Conservation (phyloP, 2,329 filamentous ascomycete genomes). For the Alternaria consortialis region DNA sequence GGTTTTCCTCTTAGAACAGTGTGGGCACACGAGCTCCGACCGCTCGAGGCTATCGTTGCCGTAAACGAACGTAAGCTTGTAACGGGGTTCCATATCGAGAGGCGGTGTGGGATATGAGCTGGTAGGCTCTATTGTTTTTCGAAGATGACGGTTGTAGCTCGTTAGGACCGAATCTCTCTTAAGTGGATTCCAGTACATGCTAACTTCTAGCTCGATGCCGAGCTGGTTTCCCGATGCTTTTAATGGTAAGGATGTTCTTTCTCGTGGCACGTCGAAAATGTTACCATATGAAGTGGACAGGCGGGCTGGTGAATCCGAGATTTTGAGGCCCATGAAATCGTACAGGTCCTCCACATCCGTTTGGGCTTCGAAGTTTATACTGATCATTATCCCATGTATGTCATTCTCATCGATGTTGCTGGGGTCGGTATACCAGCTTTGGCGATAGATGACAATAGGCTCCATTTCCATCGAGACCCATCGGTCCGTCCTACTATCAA, state of each 20-base stretch:
- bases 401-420: not conserved
- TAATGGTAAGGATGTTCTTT: slow-evolving; percentile 19
- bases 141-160: slow-evolving; percentile 36
- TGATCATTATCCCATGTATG: slow-evolving; percentile 22
- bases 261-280: slow-evolving; percentile 37
- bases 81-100: slow-evolving; percentile 22
- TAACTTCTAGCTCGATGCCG: slow-evolving; percentile 31
- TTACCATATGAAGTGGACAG: slow-evolving; percentile 40
- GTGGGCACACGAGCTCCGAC: slow-evolving; percentile 26
- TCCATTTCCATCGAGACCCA: slow-evolving; percentile 16
- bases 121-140: not conserved
- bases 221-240: slow-evolving; percentile 21
- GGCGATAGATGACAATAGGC: slow-evolving; percentile 31
- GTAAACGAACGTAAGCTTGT: slow-evolving; percentile 24
- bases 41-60: slow-evolving; percentile 18
- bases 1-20: slow-evolving; percentile 23
- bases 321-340: slow-evolving; percentile 27
- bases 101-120: slow-evolving; percentile 20
- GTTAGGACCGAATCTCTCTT: slow-evolving; percentile 23
- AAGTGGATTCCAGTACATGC: slow-evolving; percentile 32
- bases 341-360: slow-evolving; percentile 39
- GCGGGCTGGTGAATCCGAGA: slow-evolving; percentile 11
- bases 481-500: not conserved
- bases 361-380: slow-evolving; percentile 29
- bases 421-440: slow-evolving; percentile 11